Conservation (phyloP, 257 asterid species). For the Haberlea rhodopensis region DNA sequence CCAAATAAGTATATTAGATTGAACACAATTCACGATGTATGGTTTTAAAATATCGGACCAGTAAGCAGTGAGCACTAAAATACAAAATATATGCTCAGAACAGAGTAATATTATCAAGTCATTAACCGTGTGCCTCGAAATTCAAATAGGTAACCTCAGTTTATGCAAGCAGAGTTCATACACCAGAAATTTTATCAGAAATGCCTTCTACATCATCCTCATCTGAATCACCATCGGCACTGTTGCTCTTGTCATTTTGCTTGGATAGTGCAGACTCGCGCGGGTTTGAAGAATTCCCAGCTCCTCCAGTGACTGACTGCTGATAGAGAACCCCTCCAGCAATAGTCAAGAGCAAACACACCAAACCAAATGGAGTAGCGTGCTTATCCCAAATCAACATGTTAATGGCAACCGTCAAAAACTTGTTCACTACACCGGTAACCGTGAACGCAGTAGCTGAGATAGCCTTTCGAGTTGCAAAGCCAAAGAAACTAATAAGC, state of each 20-base stretch:
- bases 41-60: conserved; percentile 4
- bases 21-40: conserved; percentile 11
- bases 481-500: conserved; percentile 97
- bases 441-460: conserved; percentile 98
- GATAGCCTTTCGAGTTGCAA: conserved; percentile 90
- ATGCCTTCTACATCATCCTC: conserved; percentile 53
- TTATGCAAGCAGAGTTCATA: conserved; percentile 33
- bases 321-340: conserved; percentile 91
- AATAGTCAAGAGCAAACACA: conserved; percentile 75
- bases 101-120: not conserved
- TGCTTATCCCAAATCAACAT: conserved; percentile 98
- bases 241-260: conserved; percentile 35
- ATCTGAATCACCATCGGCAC: conserved; percentile 32
- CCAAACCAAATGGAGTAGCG: conserved; percentile 83
- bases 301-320: conserved; percentile 82
- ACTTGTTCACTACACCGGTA: conserved; percentile 93
- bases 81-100: not conserved
- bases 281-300: conserved; percentile 42
- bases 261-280: conserved; percentile 36
- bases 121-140: conserved; percentile 14
- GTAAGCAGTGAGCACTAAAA: not conserved
- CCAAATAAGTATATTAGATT: too few species aligned
- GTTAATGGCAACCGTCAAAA: conserved; percentile 87
- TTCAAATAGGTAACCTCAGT: conserved; percentile 23
- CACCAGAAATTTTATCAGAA: conserved; percentile 59